Evolutionary conservation across 2,329 filamentous ascomycete species (phyloP).

Genomic region (Fusarium duplospermum): DNA sequence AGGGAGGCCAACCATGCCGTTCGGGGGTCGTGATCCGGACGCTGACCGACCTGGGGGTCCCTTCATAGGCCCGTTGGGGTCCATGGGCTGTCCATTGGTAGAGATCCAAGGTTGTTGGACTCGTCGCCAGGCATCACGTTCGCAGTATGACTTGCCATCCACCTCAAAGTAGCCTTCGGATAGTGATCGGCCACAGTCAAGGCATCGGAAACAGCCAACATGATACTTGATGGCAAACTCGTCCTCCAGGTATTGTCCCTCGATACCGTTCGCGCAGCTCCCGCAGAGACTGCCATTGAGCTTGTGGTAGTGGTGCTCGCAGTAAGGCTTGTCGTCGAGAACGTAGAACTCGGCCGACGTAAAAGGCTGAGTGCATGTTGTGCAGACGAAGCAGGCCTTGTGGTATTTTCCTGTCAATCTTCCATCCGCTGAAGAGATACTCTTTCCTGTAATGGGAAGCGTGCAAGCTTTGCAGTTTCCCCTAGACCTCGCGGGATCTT

Average conservation of each 20-base stretch:
- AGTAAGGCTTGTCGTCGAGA: constrained; percentile 86
- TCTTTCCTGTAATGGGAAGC: constrained; percentile 85
- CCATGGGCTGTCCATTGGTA: constrained; percentile 2
- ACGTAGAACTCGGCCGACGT: constrained; percentile 93
- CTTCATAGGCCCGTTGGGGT: constrained; percentile 29
- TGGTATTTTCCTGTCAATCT: constrained; percentile 93
- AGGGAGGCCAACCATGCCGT: constrained; percentile 42
- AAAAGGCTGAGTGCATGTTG: constrained; percentile 84
- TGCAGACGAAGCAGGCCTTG: constrained; percentile 93
- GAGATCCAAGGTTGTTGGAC: constrained; percentile 51
- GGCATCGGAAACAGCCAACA: constrained; percentile 85
- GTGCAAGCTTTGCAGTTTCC: constrained; percentile 88
- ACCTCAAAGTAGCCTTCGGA: constrained; percentile 93
- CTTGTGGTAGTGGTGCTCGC: constrained; percentile 91
- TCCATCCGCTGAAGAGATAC: constrained; percentile 92
- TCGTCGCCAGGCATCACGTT: constrained; percentile 80
- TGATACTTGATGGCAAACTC: constrained; percentile 84
- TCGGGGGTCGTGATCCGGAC: constrained; percentile 38
- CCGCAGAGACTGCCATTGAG: constrained; percentile 89
- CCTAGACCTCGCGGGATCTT: constrained; percentile 63
- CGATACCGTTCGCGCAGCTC: constrained; percentile 85
- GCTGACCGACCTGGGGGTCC: constrained; percentile 25
- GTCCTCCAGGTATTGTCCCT: constrained; percentile 93
- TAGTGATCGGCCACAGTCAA: constrained; percentile 79
- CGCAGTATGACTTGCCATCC: constrained; percentile 82